Evolutionary conservation across 1,139 yeast species (phyloP).

Genomic region (Yamadazyma siamensis): DNA sequence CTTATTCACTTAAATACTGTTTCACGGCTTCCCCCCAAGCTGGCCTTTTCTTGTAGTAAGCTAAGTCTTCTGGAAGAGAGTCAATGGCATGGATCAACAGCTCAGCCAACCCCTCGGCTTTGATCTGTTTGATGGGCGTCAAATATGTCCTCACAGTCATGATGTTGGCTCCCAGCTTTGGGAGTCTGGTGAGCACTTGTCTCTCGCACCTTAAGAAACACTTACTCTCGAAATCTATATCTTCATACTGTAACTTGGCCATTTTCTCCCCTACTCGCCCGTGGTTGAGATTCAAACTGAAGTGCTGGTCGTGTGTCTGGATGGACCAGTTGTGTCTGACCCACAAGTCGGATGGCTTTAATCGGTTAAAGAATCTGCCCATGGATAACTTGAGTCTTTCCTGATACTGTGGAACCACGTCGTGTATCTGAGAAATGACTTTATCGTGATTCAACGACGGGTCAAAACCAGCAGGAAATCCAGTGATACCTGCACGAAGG

Average conservation of each 20-base stretch:
- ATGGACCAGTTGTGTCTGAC: slow-evolving; percentile 40
- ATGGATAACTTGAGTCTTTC: slow-evolving; percentile 31
- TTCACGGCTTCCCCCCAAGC: slow-evolving; percentile 68
- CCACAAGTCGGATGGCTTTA: slow-evolving; percentile 38
- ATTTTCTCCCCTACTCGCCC: slow-evolving; percentile 30
- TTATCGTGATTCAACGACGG: slow-evolving; percentile 31
- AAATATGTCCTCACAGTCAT: slow-evolving; percentile 43
- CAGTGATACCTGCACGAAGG: slow-evolving; percentile 32
- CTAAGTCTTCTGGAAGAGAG: slow-evolving; percentile 54
- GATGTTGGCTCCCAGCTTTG: slow-evolving; percentile 33
- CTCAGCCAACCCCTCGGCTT: slow-evolving; percentile 32
- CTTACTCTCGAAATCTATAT: slow-evolving; percentile 35
- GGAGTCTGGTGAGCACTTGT: slow-evolving; percentile 38
- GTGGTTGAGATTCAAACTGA: slow-evolving; percentile 29
- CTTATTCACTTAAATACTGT: slow-evolving; percentile 28
- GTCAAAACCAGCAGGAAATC: slow-evolving; percentile 44
- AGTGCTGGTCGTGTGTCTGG: slow-evolving; percentile 32
- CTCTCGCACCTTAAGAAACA: slow-evolving; percentile 41
- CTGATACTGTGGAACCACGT: slow-evolving; percentile 41
- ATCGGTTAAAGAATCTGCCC: slow-evolving; percentile 36
- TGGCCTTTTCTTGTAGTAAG: slow-evolving; percentile 55
- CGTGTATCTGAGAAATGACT: slow-evolving; percentile 38
- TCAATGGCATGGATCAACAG: slow-evolving; percentile 59
- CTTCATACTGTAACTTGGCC: slow-evolving; percentile 19
- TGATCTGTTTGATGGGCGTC: slow-evolving; percentile 33